These are phyloP conservation scores for Coniophora puteana DNA, from an alignment of 1,284 basidiomycete genomes.

Conservation along the genomic window DNA sequence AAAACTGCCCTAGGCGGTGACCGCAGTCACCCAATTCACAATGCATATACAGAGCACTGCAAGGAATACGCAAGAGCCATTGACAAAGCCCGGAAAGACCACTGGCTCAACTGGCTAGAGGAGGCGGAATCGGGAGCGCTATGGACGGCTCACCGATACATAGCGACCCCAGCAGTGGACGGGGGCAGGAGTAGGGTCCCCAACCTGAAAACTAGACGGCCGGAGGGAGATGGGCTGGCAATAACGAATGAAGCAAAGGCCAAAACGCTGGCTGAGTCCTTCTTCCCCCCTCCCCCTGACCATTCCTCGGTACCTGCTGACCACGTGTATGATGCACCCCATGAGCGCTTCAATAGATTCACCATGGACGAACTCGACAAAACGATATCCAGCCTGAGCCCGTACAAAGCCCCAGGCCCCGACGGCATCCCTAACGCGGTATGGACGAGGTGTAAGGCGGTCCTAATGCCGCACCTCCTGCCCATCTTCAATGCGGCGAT, in stretches of 20 bases:
- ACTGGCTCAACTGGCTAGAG: constrained; percentile 29
- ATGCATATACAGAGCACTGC: constrained; percentile 1
- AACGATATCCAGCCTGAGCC: neutral
- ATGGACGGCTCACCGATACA: constrained; percentile 24
- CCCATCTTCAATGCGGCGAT: constrained; percentile 1
- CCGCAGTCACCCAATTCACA: constrained; percentile 18
- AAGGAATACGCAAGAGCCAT: constrained; percentile 20
- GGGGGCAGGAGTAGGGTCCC: constrained; percentile 24
- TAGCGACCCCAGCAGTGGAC: constrained; percentile 20
- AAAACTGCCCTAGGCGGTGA: too few species aligned
- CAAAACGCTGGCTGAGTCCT: neutral
- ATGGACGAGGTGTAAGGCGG: neutral
- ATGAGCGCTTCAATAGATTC: neutral
- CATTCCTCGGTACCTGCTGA: neutral
- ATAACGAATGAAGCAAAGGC: constrained; percentile 1
- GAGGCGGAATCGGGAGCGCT: constrained; percentile 16
- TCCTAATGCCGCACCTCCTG: neutral
- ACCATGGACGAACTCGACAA: neutral
- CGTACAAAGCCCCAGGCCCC: constrained; percentile 7
- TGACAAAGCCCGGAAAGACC: constrained; percentile 13
- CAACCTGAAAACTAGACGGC: constrained; percentile 12
- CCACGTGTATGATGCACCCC: neutral
- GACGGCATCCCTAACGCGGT: constrained; percentile 3
- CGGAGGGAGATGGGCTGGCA: constrained; percentile 5
- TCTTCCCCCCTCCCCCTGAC: constrained; percentile 2